A percentile compares a stretch with the other conserved stretches of the same genome.
These are phyloP conservation scores for Puccinellia tenuiflora DNA, from an alignment of 176 grass and related monocot species.

Conservation along the genomic window DNA sequence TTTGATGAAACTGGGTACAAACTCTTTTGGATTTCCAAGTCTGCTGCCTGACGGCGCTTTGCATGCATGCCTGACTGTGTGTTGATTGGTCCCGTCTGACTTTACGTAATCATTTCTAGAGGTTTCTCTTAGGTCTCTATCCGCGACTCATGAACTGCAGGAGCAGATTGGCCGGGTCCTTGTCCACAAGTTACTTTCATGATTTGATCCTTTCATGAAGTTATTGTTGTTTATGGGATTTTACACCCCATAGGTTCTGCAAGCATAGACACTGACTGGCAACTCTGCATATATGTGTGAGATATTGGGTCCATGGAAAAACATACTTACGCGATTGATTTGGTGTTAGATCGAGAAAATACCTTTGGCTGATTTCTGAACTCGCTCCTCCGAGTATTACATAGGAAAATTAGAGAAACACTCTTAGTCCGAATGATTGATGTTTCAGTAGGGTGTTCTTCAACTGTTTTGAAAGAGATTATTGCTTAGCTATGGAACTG, in stretches of 20 bases:
- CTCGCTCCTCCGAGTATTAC: background rate
- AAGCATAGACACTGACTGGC: background rate
- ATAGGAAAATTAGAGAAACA: background rate
- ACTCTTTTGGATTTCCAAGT: background rate
- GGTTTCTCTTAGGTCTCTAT: constrained; percentile 34
- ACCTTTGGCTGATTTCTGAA: background rate
- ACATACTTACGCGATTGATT: background rate
- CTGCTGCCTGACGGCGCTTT: background rate
- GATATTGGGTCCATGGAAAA: background rate
- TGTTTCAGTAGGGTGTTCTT: constrained; percentile 9
- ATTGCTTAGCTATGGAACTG: background rate
- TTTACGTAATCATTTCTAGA: constrained; percentile 30
- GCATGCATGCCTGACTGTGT: background rate
- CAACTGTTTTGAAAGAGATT: background rate
- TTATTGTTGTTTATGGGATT: background rate
- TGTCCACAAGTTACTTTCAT: constrained; percentile 33
- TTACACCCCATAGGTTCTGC: constrained; percentile 1
- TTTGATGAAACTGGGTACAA: background rate
- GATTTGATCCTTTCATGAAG: constrained; percentile 22
- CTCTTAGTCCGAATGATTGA: background rate
- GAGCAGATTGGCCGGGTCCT: constrained; percentile 34
- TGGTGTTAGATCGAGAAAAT: background rate
- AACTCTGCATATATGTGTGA: background rate
- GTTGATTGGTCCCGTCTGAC: constrained; percentile 21
- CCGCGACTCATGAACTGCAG: constrained; percentile 27